phyloP scores from a whole-genome alignment of 2,329 filamentous ascomycete genomes.

The Apiospora sp. region DNA sequence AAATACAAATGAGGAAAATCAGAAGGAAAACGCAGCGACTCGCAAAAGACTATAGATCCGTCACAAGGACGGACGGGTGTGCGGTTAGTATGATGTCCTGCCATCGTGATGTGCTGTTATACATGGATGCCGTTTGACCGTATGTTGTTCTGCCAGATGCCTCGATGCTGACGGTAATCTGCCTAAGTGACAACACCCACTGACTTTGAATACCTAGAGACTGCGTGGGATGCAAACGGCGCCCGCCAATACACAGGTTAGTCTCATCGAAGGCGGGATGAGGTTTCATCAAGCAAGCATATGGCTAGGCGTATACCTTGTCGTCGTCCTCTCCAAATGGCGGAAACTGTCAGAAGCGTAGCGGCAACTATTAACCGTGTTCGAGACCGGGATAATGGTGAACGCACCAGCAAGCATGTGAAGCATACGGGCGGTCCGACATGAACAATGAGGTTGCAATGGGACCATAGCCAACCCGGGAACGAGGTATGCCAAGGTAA shows the following conservation, averaged over 20 bases:
- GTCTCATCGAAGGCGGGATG: constrained; percentile 37
- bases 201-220: constrained; percentile 35
- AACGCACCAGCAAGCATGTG: constrained; percentile 10
- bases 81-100: not conserved
- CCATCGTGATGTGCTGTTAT: not conserved
- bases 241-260: constrained; percentile 23
- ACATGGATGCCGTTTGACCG: not conserved
- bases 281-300: constrained; percentile 28
- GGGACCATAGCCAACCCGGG: not conserved
- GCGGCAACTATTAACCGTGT: not conserved
- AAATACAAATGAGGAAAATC: no score
- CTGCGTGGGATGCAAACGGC: constrained; percentile 23
- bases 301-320: not conserved
- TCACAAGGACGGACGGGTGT: not conserved
- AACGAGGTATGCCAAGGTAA: not conserved
- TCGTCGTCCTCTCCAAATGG: not conserved
- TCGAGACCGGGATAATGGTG: not conserved
- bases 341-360: not conserved
- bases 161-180: constrained; percentile 37
- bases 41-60: not conserved
- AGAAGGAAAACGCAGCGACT: not conserved
- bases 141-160: constrained; percentile 29
- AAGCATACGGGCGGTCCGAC: not conserved
- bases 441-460: constrained; percentile 5
- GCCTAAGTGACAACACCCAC: constrained; percentile 36